Conservation (phyloP, 2,329 filamentous ascomycete species). For the Neocatenulostroma microsporum region DNA sequence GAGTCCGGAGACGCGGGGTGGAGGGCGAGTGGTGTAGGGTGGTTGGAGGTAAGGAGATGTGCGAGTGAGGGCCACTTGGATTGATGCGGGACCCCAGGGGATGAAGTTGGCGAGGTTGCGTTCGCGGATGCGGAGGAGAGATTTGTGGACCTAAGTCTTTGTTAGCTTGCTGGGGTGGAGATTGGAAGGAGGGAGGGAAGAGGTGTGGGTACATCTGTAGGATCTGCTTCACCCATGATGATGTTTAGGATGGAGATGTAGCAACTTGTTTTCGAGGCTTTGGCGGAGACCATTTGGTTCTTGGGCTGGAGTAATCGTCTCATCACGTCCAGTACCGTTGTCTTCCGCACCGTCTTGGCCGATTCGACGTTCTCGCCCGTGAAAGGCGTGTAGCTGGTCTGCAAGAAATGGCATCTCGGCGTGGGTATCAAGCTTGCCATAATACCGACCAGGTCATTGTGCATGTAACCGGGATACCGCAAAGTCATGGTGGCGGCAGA, state of each 20-base stretch:
- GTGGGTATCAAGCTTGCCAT: conserved; percentile 93
- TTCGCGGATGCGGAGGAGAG: conserved; percentile 88
- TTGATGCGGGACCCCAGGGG: conserved; percentile 95
- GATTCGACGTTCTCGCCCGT: conserved; percentile 94
- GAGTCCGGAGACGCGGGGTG: conserved; percentile 78
- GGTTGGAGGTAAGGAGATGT: conserved; percentile 93
- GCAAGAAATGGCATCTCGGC: conserved; percentile 93
- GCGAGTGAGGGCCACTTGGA: conserved; percentile 93
- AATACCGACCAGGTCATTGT: conserved; percentile 97
- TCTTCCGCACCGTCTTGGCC: conserved; percentile 95
- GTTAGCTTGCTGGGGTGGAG: background rate
- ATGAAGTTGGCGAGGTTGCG: conserved; percentile 92
- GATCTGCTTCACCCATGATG: conserved; percentile 96
- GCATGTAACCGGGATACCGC: conserved; percentile 97
- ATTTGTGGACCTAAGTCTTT: conserved; percentile 70
- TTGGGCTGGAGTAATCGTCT: conserved; percentile 89
- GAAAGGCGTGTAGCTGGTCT: conserved; percentile 97
- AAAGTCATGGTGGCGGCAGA: conserved; percentile 94
- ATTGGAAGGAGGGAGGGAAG: background rate
- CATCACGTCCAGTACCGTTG: conserved; percentile 97
- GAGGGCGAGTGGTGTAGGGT: conserved; percentile 86
- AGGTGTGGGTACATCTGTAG: conserved; percentile 61
- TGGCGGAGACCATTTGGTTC: conserved; percentile 97
- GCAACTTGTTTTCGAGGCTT: conserved; percentile 92
- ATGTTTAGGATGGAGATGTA: conserved; percentile 99